Base-by-base conservation (phyloP, 2,329 filamentous ascomycete genomes). In the Pseudogymnoascus sp. region DNA sequence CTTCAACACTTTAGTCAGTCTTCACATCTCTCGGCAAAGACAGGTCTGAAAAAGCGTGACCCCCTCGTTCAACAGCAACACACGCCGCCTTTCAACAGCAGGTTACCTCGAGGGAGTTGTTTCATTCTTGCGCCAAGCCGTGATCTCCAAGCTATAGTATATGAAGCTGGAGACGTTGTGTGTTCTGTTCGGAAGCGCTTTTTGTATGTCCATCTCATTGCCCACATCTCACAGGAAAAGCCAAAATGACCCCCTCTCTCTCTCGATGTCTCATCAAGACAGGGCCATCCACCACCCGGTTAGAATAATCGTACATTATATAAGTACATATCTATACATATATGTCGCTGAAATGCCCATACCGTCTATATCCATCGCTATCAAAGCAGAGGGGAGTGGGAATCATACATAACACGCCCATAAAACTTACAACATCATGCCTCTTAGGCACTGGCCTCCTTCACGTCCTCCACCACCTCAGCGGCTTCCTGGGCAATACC, bases 1-100 rank as follows among this genome's bases (percentile, higher is more conserved):
- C 75, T 76, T 80, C 80, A 70, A 77, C 77, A 79, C 80, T 78
- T 80, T 83, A 83, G 81, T 83, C 81, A 78, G 76, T 75, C 76
- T 75, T 75, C 77, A 78, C 75, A 80, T 74, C 74, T 73, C 64
- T 80, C 82, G 72, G 66, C 74, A 75, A 71, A 75, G 70, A 73
- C 78, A 82, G 81, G 76, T 83, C 81, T 81, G 81, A 81, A 77
- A 81, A 75, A 75, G 79, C 79, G 73, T 78, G 73, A 73, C 69
- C 70, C 71, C 67, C 65, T 31, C 37, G 16, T 60, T 60, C 54
- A 18, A 39, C 18, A 61, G 39, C 59, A 61, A 61, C 34, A 61
- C 59, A 39, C 59, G 34, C 5, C 37, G 29, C 8, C 29, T 12
- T 39, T 29, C 51, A 64, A 39, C 23, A 18, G 31, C 34, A 47